Evolutionary conservation across 2,329 filamentous ascomycete species (phyloP), one percentile per base, ranked within the genome.

Genomic region (Xylariales sp.): DNA sequence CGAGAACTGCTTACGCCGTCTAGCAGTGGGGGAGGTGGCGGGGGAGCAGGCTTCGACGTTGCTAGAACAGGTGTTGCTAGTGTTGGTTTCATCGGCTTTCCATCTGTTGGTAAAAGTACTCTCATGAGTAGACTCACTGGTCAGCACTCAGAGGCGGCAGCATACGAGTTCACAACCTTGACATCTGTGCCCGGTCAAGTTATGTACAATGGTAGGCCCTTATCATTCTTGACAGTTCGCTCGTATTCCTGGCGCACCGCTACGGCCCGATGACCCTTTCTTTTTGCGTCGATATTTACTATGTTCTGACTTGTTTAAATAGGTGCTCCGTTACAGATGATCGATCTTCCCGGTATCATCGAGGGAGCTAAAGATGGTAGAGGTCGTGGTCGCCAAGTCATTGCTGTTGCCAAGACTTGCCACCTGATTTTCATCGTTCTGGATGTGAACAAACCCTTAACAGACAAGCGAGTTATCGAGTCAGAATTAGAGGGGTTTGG

Each of bases 381-480:
- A 79, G 96, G 96, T 84, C 90, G 96, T 86, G 96, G 96, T 86
- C 90, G 95, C 75, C 96, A 99, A 83, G 96, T 99, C 77, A 99
- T 99, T 84, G 96, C 96, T 8, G 96, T 99, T 56, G 95, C 96
- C 68, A 99, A 99, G 85, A 98, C 96, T 18, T 99, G 96, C 83
- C 93, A 99, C 86, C 83, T 99, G 75, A 99, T 99, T 76, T 98
- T 98, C 82, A 99, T 99, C 78, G 93, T 99, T 55, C 86, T 99
- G 63, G 96, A 99, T 78, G 96, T 99, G 77, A 98, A 98, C 83
- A 99, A 99, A 83, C 96, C 96, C 30, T 84, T 99, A 75, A 97
- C 95, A 16, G 96, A 99, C 82, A 99, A 99, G 85, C 89, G 93
- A 69, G 87, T 99, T 71, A 99, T 99, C 77, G 96, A 99, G 82